Evolutionary conservation across 352 stramenopile species (phyloP).

Genomic region (Globisporangium echinulatum): DNA sequence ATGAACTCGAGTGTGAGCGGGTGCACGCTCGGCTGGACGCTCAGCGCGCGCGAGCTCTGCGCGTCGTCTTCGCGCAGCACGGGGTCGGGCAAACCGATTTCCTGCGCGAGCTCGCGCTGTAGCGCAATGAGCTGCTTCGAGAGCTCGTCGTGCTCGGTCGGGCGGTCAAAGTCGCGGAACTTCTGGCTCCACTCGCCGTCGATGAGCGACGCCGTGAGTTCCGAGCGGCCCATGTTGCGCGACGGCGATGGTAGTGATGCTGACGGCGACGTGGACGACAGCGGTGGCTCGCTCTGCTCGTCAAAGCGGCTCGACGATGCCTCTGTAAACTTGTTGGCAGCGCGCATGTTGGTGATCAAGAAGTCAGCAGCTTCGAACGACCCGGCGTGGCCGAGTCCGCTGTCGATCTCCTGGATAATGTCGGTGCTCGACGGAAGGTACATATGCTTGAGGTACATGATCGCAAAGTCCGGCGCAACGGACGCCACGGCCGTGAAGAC

Average conservation of each 20-base stretch:
- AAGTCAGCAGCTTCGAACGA: constrained; percentile 12
- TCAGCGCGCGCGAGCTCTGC: constrained; percentile 51
- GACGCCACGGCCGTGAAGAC: constrained; percentile 59
- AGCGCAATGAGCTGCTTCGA: constrained; percentile 67
- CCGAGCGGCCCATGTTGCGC: constrained; percentile 17
- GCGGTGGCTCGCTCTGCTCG: constrained; percentile 19
- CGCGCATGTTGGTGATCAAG: constrained; percentile 13
- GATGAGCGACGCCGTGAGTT: constrained; percentile 43
- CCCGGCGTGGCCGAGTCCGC: constrained; percentile 32
- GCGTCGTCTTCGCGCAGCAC: constrained; percentile 59
- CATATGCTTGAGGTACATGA: constrained; percentile 80
- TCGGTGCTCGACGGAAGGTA: constrained; percentile 78
- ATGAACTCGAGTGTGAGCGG: constrained; percentile 81
- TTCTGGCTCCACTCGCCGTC: constrained; percentile 77
- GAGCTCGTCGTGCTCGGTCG: constrained; percentile 70
- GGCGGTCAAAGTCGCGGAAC: constrained; percentile 73
- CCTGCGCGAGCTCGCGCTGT: constrained; percentile 62
- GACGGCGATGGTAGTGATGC: background rate
- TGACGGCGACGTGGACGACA: too few relatives aligned
- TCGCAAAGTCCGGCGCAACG: constrained; percentile 50
- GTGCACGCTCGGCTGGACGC: constrained; percentile 63
- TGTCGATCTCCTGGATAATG: constrained; percentile 84
- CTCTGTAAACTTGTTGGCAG: constrained; percentile 10
- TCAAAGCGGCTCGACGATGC: constrained; percentile 26
- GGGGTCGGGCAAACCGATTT: constrained; percentile 65